phyloP scores from a whole-genome alignment of 1,284 basidiomycete species.

The Apiotrichum laibachii region DNA sequence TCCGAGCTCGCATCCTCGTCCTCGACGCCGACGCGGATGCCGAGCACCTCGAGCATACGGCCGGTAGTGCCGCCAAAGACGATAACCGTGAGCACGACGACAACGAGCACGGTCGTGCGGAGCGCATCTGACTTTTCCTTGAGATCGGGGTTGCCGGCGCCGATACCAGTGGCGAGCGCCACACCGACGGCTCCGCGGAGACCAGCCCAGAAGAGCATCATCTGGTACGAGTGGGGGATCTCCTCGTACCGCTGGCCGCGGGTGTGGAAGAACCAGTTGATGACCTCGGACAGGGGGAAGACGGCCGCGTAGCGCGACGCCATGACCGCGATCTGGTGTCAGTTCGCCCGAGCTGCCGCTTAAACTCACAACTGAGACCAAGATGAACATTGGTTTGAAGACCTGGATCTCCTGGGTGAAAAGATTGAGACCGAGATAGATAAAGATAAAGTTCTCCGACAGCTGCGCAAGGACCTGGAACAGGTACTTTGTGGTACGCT shows the following conservation, averaged over 20 bases:
- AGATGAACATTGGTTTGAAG: slow-evolving; percentile 94
- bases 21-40: slow-evolving; percentile 92
- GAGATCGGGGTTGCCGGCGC: slow-evolving; percentile 70
- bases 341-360: not conserved
- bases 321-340: slow-evolving; percentile 69
- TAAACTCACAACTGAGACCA: slow-evolving; percentile 66
- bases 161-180: slow-evolving; percentile 91
- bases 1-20: slow-evolving; percentile 79
- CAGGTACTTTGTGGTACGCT: slow-evolving; percentile 92
- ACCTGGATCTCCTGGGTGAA: slow-evolving; percentile 87
- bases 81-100: slow-evolving; percentile 92
- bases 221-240: slow-evolving; percentile 90
- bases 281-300: slow-evolving; percentile 91
- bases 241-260: slow-evolving; percentile 82
- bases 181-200: slow-evolving; percentile 95
- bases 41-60: slow-evolving; percentile 95
- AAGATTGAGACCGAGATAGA: slow-evolving; percentile 93
- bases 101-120: slow-evolving; percentile 89
- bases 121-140: slow-evolving; percentile 60
- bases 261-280: slow-evolving; percentile 84
- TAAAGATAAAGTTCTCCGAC: slow-evolving; percentile 99
- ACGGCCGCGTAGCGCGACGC: slow-evolving; percentile 94
- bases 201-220: slow-evolving; percentile 99
- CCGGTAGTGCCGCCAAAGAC: slow-evolving; percentile 95
- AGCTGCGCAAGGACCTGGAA: slow-evolving; percentile 88